Evolutionary conservation across 2,329 filamentous ascomycete species (phyloP), one percentile per base, ranked within the genome.

Genomic region (Xylariales sp.): DNA sequence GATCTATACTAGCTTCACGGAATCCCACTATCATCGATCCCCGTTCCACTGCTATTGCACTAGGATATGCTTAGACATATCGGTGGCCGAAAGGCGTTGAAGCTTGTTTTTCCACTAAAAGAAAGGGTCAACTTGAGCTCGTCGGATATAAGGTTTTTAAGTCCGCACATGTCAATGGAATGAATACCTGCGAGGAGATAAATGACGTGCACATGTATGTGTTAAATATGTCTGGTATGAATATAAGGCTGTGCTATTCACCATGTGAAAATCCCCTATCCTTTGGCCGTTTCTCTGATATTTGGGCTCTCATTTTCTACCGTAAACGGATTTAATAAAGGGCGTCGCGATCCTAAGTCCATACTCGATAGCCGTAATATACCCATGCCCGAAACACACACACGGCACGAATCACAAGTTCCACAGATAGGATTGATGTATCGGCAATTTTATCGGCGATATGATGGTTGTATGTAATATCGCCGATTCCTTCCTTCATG

Each of bases 371-470:
- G 46, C 12, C 39, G 14, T 10, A 28, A 32, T 16, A n/a, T 12
- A 41, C 41, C 8, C 28, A 23, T 41, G 23, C 28, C 39, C 16
- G 41, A 48, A 5, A 28, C 6, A 12, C 7, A 3, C 50, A 58
- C 43, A 10, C 9, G 5, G 12, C 10, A 46, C 16, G 16, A 36
- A n/a, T 7, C 12, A 18, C 12, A 55, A 46, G 18, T 5, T 1
- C 7, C 5, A n/a, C 5, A 39, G 8, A 54, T 23, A 23, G 28
- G 14, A 30, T 43, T 32, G 3, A 23, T 36, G 8, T 39, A 39
- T 67, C 65, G 60, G 65, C 34, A 43, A 67, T 23, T 56, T n/a
- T 36, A 39, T 67, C 65, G 65, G 65, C 23, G 65, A 64, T 67
- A 60, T 54, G 23, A 43, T 54, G 23, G 1, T 52, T 23, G 7